Conservation (phyloP, 805 yeast species). For the Candida quercuum region DNA sequence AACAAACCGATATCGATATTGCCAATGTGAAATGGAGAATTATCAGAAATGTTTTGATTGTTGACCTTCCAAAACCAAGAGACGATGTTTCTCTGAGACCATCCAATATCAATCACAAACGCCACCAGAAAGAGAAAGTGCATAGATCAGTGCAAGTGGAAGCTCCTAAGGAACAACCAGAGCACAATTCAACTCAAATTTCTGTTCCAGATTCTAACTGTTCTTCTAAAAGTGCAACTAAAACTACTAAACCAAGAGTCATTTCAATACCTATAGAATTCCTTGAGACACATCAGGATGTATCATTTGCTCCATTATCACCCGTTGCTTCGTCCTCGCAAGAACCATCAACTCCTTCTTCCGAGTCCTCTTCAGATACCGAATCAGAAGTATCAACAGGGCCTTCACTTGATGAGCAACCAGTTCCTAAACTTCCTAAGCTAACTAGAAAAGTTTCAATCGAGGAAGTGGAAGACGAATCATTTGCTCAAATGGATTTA, state of each 20-base stretch:
- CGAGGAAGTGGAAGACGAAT: constrained; percentile 21
- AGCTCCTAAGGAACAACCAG: constrained; percentile 1
- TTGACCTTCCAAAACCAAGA: constrained; percentile 14
- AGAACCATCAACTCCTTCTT: not conserved
- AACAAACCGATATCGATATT: constrained; percentile 9
- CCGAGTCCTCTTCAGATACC: not conserved
- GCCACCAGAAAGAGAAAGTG: no score
- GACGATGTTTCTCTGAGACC: not conserved
- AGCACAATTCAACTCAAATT: not conserved
- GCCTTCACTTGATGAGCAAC: constrained; percentile 2
- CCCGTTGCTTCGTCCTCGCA: not conserved
- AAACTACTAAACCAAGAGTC: constrained; percentile 5
- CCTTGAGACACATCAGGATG: constrained; percentile 1
- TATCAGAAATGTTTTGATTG: constrained; percentile 5
- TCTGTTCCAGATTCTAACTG: not conserved
- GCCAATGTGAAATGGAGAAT: constrained; percentile 13
- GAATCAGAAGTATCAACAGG: not conserved
- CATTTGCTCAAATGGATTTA: constrained; percentile 9
- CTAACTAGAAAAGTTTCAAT: constrained; percentile 16
- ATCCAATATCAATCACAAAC: not conserved
- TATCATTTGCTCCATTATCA: not conserved
- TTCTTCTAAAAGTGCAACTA: not conserved
- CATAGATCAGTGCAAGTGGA: no score
- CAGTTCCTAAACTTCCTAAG: constrained; percentile 12
- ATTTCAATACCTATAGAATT: constrained; percentile 9